Conservation (phyloP, 1,284 basidiomycete species). For the Marasmius oreades region DNA sequence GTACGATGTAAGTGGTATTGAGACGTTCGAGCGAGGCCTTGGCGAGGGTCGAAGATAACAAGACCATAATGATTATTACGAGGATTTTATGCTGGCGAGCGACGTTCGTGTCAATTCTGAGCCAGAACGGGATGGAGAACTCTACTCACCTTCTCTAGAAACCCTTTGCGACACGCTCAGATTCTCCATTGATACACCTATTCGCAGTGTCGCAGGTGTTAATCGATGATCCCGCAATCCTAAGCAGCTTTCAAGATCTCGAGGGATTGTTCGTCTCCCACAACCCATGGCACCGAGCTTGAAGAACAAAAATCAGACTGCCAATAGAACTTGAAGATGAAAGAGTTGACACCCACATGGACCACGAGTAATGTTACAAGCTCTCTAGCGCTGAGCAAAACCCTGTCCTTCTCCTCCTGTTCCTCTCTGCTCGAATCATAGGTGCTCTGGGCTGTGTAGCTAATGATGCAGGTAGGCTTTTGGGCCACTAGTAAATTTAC, state of each 20-base stretch:
- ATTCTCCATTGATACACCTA: slow-evolving; percentile 18
- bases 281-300: slow-evolving; percentile 19
- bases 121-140: too few species aligned
- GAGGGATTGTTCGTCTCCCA: slow-evolving; percentile 15
- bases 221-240: slow-evolving; percentile 20
- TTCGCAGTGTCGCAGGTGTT: slow-evolving; percentile 22
- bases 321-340: background rate
- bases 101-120: background rate
- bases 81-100: slow-evolving; percentile 45
- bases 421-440: too few species aligned
- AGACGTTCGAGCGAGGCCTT: slow-evolving; percentile 40
- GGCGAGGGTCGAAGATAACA: slow-evolving; percentile 42
- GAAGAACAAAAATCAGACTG: background rate
- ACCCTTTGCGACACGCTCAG: slow-evolving; percentile 15
- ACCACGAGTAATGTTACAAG: too few species aligned
- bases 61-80: slow-evolving; percentile 47
- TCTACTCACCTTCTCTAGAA: slow-evolving; percentile 22
- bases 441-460: too few species aligned
- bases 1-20: slow-evolving; percentile 37
- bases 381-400: too few species aligned
- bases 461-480: too few species aligned
- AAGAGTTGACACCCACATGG: slow-evolving; percentile 19
- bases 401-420: too few species aligned
- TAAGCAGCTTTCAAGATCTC: slow-evolving; percentile 20
- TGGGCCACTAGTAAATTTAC: too few species aligned